Evolutionary conservation across 139 green algal genomes (phyloP), one percentile per base, ranked within the genome.

Genomic region (Trebouxia sp.): DNA sequence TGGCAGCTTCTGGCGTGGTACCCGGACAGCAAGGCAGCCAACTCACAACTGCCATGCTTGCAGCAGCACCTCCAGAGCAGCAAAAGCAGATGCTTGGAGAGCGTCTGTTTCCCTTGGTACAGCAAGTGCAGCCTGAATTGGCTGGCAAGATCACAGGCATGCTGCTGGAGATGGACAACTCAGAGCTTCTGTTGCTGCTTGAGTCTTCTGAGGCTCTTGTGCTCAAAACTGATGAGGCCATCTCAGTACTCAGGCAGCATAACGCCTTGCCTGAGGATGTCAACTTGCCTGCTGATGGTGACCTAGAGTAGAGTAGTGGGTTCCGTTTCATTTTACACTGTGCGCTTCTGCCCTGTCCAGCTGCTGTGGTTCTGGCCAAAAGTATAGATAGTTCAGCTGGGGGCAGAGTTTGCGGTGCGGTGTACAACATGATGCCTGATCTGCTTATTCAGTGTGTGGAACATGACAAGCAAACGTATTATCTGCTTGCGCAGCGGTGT

Each of bases 81-180:
- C 93, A 97, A 87, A 96, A 96, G 92, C 88, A 93, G 86, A 94
- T 98, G 85, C 88, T 98, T 51, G 94, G 94, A 62, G 94, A 98
- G 92, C 86, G 89, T 66, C 87, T 98, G 70, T 98, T 96, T 89
- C 94, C 94, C 1, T 85, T 94, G 82, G 90, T 84, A 15, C 45
- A 74, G 35, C 51, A 56, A 28, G 69, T 75, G 53, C 91, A 97
- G 92, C 92, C 91, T 41, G 89, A 95, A 48, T 83, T 96, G 87
- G 93, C 93, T 3, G 94, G 92, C 84, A 98, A 98, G 90, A 95
- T 98, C 87, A 98, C 94, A 12, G 94, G 94, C 69, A 98, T 98
- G 94, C 88, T 98, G 30, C 89, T 98, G 83, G 94, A 98, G 86
- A 97, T 98, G 94, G 92, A 97, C 87, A 96, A 97, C 87, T 85